Evolutionary conservation across 495 filamentous ascomycete species (phyloP).

Genomic region (Aspergillus mulundensis): DNA sequence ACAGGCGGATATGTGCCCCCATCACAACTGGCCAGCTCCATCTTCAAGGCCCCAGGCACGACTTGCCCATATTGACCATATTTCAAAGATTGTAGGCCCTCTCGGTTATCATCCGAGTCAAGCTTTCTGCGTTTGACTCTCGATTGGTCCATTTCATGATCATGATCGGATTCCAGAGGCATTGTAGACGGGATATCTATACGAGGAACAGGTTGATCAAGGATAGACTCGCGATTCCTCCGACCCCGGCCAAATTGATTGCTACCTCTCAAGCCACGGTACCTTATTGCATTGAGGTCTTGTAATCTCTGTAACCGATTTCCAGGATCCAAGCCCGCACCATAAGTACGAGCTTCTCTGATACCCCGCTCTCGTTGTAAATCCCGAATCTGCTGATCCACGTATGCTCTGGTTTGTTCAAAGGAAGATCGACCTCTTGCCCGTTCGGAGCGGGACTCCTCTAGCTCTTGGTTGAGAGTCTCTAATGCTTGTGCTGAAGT

Average conservation of each 20-base stretch:
- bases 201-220: conserved; percentile 42
- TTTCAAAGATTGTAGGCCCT: conserved; percentile 56
- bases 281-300: conserved; percentile 12
- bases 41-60: conserved; percentile 69
- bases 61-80: conserved; percentile 84
- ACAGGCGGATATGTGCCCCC: conserved; percentile 67
- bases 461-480: conserved; percentile 36
- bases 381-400: conserved; percentile 27
- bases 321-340: conserved; percentile 6
- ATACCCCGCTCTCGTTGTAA: conserved; percentile 10
- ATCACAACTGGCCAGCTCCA: conserved; percentile 88
- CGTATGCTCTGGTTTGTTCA: conserved; percentile 24
- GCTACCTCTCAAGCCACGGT: conserved; percentile 12
- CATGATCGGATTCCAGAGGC: conserved; percentile 28
- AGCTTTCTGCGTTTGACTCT: conserved; percentile 71
- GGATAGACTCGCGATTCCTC: conserved; percentile 10
- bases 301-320: conserved; percentile 13
- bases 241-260: conserved; percentile 12
- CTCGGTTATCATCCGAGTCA: conserved; percentile 53
- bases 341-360: conserved; percentile 16
- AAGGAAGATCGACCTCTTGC: conserved; percentile 20
- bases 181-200: conserved; percentile 36
- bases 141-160: conserved; percentile 32
- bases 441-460: conserved; percentile 25
- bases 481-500: conserved; percentile 37